Percentiles rank a stretch among this genome's conserved stretches.
Evolutionary conservation across 1,139 yeast species (phyloP).

Genomic region (Casaregolazyma suthepensis): DNA sequence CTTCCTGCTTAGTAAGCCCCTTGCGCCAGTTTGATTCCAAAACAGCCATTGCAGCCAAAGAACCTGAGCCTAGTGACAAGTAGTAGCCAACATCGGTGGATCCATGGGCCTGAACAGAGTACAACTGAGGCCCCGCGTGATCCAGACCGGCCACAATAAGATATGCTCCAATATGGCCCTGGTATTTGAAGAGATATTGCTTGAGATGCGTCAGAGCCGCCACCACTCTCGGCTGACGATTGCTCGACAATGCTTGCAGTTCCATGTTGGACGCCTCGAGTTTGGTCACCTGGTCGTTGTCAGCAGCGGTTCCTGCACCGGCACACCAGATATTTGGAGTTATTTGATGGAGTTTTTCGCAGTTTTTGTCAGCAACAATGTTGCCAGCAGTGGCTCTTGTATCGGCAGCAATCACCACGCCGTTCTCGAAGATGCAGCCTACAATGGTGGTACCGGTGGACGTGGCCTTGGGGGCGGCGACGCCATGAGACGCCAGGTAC

Average conservation of each 20-base stretch:
- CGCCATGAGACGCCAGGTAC: slow-evolving; percentile 63
- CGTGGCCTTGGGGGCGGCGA: slow-evolving; percentile 77
- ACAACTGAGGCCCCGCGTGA: slow-evolving; percentile 90
- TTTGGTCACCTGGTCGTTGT: slow-evolving; percentile 94
- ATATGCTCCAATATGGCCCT: slow-evolving; percentile 95
- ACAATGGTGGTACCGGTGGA: slow-evolving; percentile 98
- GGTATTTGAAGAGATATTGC: slow-evolving; percentile 93
- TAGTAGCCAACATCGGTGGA: slow-evolving; percentile 94
- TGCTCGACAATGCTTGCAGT: slow-evolving; percentile 75
- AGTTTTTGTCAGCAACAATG: slow-evolving; percentile 95
- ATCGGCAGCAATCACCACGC: slow-evolving; percentile 97
- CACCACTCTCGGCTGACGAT: slow-evolving; percentile 86
- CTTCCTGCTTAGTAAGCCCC: slow-evolving; percentile 77
- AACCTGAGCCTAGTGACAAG: slow-evolving; percentile 91
- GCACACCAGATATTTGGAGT: slow-evolving; percentile 98
- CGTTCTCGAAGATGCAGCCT: slow-evolving; percentile 85
- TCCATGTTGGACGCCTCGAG: slow-evolving; percentile 86
- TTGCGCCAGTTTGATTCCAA: slow-evolving; percentile 82
- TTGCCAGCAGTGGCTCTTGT: slow-evolving; percentile 96
- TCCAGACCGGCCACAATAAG: slow-evolving; percentile 95
- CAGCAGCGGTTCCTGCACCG: slow-evolving; percentile 99
- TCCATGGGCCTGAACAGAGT: slow-evolving; percentile 95
- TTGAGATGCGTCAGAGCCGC: slow-evolving; percentile 89
- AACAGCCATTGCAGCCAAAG: slow-evolving; percentile 98
- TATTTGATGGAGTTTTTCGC: slow-evolving; percentile 89